phyloP scores from a whole-genome alignment of 1,284 basidiomycete genomes.

The Austroboletus rostrupii region DNA sequence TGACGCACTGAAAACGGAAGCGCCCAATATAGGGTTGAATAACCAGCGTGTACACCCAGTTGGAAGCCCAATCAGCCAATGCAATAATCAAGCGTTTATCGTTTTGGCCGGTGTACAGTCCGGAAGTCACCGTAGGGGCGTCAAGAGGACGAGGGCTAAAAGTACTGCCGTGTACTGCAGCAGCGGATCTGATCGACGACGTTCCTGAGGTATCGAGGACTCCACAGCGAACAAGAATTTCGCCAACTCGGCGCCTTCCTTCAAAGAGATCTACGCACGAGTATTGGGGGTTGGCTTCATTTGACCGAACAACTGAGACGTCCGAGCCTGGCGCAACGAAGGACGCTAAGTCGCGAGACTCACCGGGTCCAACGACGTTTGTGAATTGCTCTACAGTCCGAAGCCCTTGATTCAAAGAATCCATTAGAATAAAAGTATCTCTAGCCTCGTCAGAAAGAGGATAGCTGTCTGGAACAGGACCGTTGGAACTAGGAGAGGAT shows the following conservation, averaged over 20 bases:
- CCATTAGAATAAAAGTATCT: constrained; percentile 10
- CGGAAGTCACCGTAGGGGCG: not conserved
- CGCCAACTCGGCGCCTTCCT: constrained; percentile 19
- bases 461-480: constrained; percentile 1
- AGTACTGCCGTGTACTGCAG: not conserved
- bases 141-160: not conserved
- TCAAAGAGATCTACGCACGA: constrained; percentile 12
- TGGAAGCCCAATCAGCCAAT: constrained; percentile 28
- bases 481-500: constrained; percentile 10
- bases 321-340: constrained; percentile 2
- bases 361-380: not conserved
- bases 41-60: constrained; percentile 26
- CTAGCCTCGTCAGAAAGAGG: constrained; percentile 1
- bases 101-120: constrained; percentile 1
- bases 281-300: not conserved
- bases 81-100: constrained; percentile 9
- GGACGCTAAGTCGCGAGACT: constrained; percentile 2
- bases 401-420: not conserved
- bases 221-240: constrained; percentile 26
- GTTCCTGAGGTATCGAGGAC: constrained; percentile 11
- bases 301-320: not conserved
- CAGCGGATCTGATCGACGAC: not conserved
- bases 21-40: constrained; percentile 21
- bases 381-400: not conserved
- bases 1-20: constrained; percentile 25